A percentile compares a stretch with the other conserved stretches of the same genome.
These are phyloP conservation scores for Arthroderma sp. DNA, from an alignment of 2,329 filamentous ascomycete genomes.

Conservation along the genomic window DNA sequence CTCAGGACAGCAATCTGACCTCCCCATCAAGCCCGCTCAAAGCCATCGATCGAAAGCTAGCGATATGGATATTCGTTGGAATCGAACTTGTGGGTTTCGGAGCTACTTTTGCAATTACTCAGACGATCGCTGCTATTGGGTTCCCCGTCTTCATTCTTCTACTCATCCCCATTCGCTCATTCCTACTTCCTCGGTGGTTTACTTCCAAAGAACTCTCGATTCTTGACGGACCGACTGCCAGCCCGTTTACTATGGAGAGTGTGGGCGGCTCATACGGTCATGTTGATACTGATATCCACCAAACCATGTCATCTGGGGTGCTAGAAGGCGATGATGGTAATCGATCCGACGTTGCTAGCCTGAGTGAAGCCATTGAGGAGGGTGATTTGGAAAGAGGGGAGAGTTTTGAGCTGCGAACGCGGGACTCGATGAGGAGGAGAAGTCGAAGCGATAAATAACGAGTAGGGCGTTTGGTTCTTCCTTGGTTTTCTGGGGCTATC, in stretches of 20 bases:
- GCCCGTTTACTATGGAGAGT: slow-evolving; percentile 62
- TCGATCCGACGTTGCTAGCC: slow-evolving; percentile 1
- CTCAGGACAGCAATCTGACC: slow-evolving; percentile 51
- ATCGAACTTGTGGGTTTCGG: slow-evolving; percentile 59
- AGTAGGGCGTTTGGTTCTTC: slow-evolving; percentile 11
- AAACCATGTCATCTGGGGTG: slow-evolving; percentile 1
- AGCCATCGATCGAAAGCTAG: slow-evolving; percentile 45
- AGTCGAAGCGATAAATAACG: slow-evolving; percentile 16
- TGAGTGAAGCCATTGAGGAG: slow-evolving; percentile 20
- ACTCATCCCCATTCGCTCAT: slow-evolving; percentile 52
- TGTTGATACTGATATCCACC: slow-evolving; percentile 14
- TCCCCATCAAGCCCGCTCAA: slow-evolving; percentile 44
- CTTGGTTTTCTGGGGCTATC: slow-evolving; percentile 19
- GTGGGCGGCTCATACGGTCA: slow-evolving; percentile 51
- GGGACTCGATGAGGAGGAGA: slow-evolving; percentile 17
- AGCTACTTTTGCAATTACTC: slow-evolving; percentile 69
- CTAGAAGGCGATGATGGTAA: background rate
- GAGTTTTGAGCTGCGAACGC: slow-evolving; percentile 22
- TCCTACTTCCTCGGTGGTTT: slow-evolving; percentile 51
- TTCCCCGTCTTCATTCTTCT: slow-evolving; percentile 63
- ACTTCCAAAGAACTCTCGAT: slow-evolving; percentile 44
- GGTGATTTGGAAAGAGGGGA: slow-evolving; percentile 31
- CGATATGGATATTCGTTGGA: slow-evolving; percentile 59
- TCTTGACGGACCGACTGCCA: slow-evolving; percentile 63
- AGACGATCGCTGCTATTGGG: slow-evolving; percentile 69